Evolutionary conservation across 257 asterid species (phyloP), one percentile per base, ranked within the genome.

Genomic region (Knoxia roxburghii): DNA sequence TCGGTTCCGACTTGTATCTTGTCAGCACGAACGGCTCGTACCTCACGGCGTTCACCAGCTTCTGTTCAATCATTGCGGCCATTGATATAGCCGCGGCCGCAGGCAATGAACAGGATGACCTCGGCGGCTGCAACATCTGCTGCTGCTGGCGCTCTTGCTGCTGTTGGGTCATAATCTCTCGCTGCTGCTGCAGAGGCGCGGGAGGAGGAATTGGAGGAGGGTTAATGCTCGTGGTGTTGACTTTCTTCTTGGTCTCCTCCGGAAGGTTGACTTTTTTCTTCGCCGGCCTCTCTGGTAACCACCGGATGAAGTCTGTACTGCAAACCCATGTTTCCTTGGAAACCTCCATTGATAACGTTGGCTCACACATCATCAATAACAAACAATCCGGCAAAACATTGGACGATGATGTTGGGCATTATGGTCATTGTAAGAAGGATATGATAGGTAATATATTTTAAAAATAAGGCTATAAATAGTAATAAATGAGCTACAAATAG

Each of bases 251-350:
- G 60, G 71, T 43, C 46, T 76, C 70, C 23, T 75, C 75, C 17
- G 69, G 43, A 11, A 35, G 37, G 68, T 65, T 65, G 24, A 62
- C 63, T 27, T 71, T 73, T 51, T 68, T 65, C 32, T 72, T 82
- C 50, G 76, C 56, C 41, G 68, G 86, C 68, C 87, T 84, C 70
- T 87, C 90, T 65, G 97, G 97, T 56, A 84, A 74, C 87, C 96
- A 88, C 72, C 92, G 53, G 76, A 79, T 64, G 83, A 88, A 93
- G 59, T 94, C 96, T 1, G 87, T 94, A 72, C 88, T 79, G 87
- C 99, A 85, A 32, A 94, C 97, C 99, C 99, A 94, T 17, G 97
- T 94, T 64, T 94, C 99, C 72, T 90, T 94, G 0, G 99, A 94
- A 1, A 94, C 95, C 72, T 94, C 99, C 99, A 94, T 90, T 1